Base-by-base conservation (phyloP, 306 rosid genomes). In the Glycine soja region DNA sequence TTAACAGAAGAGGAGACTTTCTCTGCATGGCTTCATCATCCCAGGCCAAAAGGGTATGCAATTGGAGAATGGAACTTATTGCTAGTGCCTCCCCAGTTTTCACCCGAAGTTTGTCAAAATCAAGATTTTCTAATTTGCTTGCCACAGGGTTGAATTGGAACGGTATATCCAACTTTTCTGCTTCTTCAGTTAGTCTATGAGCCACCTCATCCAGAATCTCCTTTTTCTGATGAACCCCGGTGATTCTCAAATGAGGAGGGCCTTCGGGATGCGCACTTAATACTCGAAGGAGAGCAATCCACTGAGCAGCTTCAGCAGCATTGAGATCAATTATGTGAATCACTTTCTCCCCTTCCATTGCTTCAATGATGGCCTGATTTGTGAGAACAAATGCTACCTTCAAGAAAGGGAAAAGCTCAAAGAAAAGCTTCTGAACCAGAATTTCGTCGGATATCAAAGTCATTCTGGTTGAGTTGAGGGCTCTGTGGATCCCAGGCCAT, bases 261-360 rank as follows among this genome's bases (percentile, higher is more conserved):
- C 98, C 98, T 86, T 94, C 98, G 0, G 92, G 91, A n/a, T 96
- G 89, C 0, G 86, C 84, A 62, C 92, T 88, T 82, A 94, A 83
- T 72, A 83, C 86, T 72, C 92, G 96, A 12, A 94, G 83, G 78
- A 94, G 97, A 1, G 97, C 91, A 77, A 91, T 86, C 98, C 98
- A 94, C 56, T 89, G 96, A 10, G 91, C 82, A 53, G 96, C 89
- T 81, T 94, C 97, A 64, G 90, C 81, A 40, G 96, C 94, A 87
- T 91, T 88, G 68, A 94, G 90, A 84, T 94, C 98, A 83, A 94
- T 89, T 74, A 94, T 75, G 70, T 94, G 98, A 80, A 92, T 89
- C 93, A 92, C 85, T 87, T 89, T 94, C 84, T 94, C 98, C 64
- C 93, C 96, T 78, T 92, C 93, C 92, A 94, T 89, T 71, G 98